Evolutionary conservation across 2,329 filamentous ascomycete genomes (phyloP), one percentile per base, ranked within the genome.

Genomic region (Blumeria graminis): DNA sequence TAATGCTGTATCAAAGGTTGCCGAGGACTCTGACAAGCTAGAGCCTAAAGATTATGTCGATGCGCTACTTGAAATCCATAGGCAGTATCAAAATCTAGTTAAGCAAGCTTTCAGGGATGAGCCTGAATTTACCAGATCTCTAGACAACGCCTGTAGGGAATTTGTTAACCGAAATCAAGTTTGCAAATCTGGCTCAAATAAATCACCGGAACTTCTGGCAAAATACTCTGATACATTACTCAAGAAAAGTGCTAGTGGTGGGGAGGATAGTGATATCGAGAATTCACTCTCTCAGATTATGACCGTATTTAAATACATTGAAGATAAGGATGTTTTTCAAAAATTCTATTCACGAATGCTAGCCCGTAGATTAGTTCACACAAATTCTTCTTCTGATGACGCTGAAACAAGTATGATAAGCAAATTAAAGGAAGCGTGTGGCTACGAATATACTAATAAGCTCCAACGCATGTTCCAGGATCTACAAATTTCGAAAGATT

Each of bases 231-330:
- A 98, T 68, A 82, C 88, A 9, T 73, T 98, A 35, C 74, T 98
- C 55, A 90, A 92, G 69, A 95, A 94, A 74, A 90, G 86, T 62
- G 85, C 84, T 34, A 93, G 89, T 63, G 87, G 88, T 63, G 86
- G 88, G 13, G 92, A 96, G 66, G 92, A 98, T 66, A 84, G 86
- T 35, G 90, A 98, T 65, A 76, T 96, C 64, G 92, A 98, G 71
- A 82, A 84, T 62, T 84, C 87, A 35, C 73, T 96, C 34, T 81
- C 80, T 18, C 86, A 95, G 68, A 92, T 98, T 64, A 98, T 98
- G 92, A 95, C 90, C 1, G 87, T 98, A 56, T 98, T 98, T 78
- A 96, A 96, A 72, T 98, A 98, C 70, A 96, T 98, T 61, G 92
- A 98, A 68, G 93, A 98, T 71, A 98, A 98, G 75, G 92, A 98